Evolutionary conservation across 2,329 filamentous ascomycete genomes (phyloP).

Genomic region (Colletotrichum horii): DNA sequence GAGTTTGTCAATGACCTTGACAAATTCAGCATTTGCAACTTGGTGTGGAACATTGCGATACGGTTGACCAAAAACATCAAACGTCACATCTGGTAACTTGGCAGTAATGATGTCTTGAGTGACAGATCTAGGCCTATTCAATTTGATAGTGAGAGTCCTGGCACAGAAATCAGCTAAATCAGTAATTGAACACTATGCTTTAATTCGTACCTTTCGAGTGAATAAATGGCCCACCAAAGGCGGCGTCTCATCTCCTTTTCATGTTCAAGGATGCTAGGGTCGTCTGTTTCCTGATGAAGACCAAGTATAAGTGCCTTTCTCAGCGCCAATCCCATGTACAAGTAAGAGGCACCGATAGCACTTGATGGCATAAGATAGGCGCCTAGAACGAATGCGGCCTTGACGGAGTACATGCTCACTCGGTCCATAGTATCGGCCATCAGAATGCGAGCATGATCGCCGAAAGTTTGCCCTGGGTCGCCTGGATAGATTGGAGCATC

Average conservation of each 20-base stretch:
- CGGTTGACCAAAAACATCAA: background rate
- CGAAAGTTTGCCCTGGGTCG: conserved; percentile 35
- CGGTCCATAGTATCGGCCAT: conserved; percentile 38
- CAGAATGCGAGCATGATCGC: conserved; percentile 30
- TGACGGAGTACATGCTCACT: conserved; percentile 32
- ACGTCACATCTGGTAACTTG: background rate
- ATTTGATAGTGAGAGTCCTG: conserved; percentile 26
- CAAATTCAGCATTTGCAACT: conserved; percentile 31
- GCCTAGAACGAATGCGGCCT: conserved; percentile 35
- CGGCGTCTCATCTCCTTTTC: conserved; percentile 27
- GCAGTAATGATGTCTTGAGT: conserved; percentile 24
- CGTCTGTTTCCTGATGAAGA: conserved; percentile 28
- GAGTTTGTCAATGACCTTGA: conserved; percentile 33
- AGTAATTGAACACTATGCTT: background rate
- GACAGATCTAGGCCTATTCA: conserved; percentile 27
- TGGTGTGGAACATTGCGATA: conserved; percentile 32
- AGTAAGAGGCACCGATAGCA: conserved; percentile 35
- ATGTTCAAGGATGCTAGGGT: conserved; percentile 18
- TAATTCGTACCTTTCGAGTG: conserved; percentile 26
- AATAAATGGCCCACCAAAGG: conserved; percentile 33
- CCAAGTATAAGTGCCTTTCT: conserved; percentile 31
- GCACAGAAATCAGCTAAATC: background rate
- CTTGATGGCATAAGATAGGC: conserved; percentile 38
- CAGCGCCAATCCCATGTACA: conserved; percentile 32
- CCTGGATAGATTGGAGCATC: conserved; percentile 6